Evolutionary conservation across 805 yeast genomes (phyloP).

Genomic region (Candida hispaniensis): DNA sequence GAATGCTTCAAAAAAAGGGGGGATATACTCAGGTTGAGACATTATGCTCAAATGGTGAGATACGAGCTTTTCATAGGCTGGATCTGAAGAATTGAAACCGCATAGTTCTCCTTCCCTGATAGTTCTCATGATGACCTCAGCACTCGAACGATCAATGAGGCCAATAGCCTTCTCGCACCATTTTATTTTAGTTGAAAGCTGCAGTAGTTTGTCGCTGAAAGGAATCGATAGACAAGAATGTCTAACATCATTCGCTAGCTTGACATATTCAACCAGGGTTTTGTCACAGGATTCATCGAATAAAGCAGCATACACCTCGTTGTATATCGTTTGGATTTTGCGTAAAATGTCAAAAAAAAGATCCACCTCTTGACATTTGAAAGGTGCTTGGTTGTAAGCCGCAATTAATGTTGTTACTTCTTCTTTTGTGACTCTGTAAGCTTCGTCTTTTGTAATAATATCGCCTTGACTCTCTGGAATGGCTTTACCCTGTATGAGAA

Average conservation of each 20-base stretch:
- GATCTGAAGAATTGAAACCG: conserved; percentile 13
- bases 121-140: conserved; percentile 1
- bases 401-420: conserved; percentile 34
- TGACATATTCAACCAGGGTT: conserved; percentile 35
- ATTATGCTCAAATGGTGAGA: conserved; percentile 1
- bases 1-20: no score
- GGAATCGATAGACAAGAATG: conserved; percentile 49
- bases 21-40: conserved; percentile 3
- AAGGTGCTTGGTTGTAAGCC: conserved; percentile 38
- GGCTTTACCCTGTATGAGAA: conserved; percentile 6
- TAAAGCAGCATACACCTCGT: conserved; percentile 7
- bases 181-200: conserved; percentile 30
- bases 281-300: conserved; percentile 3
- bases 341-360: conserved; percentile 42
- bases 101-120: conserved; percentile 9
- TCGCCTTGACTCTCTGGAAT: conserved; percentile 20
- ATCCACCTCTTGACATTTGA: conserved; percentile 48
- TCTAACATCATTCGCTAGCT: conserved; percentile 46
- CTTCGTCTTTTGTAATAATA: conserved; percentile 13
- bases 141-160: conserved; percentile 1
- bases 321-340: conserved; percentile 4
- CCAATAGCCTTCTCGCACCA: conserved; percentile 32
- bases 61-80: conserved; percentile 7
- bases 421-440: conserved; percentile 23
- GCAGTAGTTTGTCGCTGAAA: conserved; percentile 35